Evolutionary conservation across 1,284 basidiomycete genomes (phyloP).

Genomic region (Naganishia cerealis): DNA sequence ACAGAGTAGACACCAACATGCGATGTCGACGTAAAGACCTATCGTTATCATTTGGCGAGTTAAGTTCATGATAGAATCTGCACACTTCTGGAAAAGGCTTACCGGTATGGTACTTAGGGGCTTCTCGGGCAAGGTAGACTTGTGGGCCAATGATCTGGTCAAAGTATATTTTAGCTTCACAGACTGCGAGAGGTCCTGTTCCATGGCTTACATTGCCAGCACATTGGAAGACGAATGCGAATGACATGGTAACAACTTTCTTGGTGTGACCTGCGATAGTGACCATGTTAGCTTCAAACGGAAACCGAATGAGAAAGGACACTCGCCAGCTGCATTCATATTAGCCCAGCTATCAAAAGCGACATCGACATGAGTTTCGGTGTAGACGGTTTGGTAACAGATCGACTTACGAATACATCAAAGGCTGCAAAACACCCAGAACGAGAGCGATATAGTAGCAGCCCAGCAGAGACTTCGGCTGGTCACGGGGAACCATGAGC

Average conservation of each 20-base stretch:
- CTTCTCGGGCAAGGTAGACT: slow-evolving; percentile 46
- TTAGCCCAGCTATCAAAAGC: slow-evolving; percentile 37
- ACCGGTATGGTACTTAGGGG: slow-evolving; percentile 43
- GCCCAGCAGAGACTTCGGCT: slow-evolving; percentile 33
- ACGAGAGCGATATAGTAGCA: slow-evolving; percentile 48
- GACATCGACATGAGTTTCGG: not conserved
- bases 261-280: slow-evolving; percentile 46
- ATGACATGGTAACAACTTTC: slow-evolving; percentile 43
- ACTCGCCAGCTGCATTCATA: slow-evolving; percentile 35
- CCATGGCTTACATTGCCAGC: slow-evolving; percentile 40
- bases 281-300: too few relatives aligned
- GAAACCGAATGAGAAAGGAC: too few relatives aligned
- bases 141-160: slow-evolving; percentile 45
- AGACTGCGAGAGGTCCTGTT: not conserved
- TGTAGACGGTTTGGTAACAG: not conserved
- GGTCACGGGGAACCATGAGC: slow-evolving; percentile 39
- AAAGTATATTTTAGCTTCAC: not conserved
- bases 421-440: slow-evolving; percentile 37
- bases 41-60: not conserved
- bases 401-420: slow-evolving; percentile 17
- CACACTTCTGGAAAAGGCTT: not conserved
- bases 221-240: slow-evolving; percentile 42
- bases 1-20: slow-evolving; percentile 42
- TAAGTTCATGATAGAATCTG: not conserved
- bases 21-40: slow-evolving; percentile 46